These are phyloP conservation scores for Cyberlindnera nakhonratchasimensis DNA, from an alignment of 805 yeast genomes.

Conservation along the genomic window DNA sequence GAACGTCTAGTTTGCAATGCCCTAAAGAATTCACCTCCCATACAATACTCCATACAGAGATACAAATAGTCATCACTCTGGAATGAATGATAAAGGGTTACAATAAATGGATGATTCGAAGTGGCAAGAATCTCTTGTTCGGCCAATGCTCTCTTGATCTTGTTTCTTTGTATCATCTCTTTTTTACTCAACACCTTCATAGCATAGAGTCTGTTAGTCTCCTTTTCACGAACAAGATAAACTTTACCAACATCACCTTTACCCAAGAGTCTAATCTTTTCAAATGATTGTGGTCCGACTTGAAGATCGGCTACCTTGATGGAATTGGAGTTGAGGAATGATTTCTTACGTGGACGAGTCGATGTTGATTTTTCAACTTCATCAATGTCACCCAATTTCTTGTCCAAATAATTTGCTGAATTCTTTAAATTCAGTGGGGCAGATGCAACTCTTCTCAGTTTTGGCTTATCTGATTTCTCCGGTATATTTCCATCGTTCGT, in stretches of 20 bases:
- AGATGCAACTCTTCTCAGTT: constrained; percentile 60
- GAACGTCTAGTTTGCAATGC: constrained; percentile 89
- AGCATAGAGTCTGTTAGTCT: constrained; percentile 74
- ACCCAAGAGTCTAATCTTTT: constrained; percentile 85
- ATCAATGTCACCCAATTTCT: constrained; percentile 17
- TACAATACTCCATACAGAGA: constrained; percentile 97
- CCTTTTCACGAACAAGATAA: constrained; percentile 81
- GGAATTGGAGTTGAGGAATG: constrained; percentile 60
- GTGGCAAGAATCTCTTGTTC: constrained; percentile 96
- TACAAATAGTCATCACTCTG: constrained; percentile 90
- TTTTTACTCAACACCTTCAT: constrained; percentile 87
- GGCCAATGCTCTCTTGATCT: constrained; percentile 89
- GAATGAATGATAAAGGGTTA: constrained; percentile 92
- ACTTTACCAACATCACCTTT: constrained; percentile 99
- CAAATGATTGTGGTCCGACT: constrained; percentile 85
- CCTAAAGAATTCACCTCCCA: constrained; percentile 98
- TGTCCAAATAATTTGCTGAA: constrained; percentile 21
- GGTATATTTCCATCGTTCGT: constrained; percentile 52
- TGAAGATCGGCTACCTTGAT: constrained; percentile 71
- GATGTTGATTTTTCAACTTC: constrained; percentile 15
- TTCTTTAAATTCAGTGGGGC: constrained; percentile 64
- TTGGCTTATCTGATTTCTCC: constrained; percentile 93
- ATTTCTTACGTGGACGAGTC: constrained; percentile 40
- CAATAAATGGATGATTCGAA: constrained; percentile 95
- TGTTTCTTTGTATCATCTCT: constrained; percentile 94